phyloP scores from a whole-genome alignment of 2,329 filamentous ascomycete genomes.

The Cryphonectria parasitica region DNA sequence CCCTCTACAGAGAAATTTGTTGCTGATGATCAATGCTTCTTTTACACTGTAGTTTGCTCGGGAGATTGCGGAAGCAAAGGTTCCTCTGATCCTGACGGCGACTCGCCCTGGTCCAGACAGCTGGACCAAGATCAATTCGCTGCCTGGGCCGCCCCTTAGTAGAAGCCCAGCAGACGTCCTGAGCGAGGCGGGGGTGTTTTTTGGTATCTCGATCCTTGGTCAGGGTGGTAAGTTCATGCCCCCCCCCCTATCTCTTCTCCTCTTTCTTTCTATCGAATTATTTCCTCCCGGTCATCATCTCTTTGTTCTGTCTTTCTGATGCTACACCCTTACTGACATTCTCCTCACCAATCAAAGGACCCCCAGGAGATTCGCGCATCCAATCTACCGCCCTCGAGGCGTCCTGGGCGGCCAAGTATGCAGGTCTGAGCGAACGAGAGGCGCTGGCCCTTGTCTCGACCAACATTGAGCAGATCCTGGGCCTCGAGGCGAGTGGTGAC shows the following conservation, averaged over 20 bases:
- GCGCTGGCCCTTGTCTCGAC: conserved; percentile 43
- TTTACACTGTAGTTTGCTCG: conserved; percentile 40
- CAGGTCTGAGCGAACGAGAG: conserved; percentile 39
- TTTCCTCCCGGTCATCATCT: neutral
- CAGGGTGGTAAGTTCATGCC: conserved; percentile 30
- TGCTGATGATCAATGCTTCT: neutral
- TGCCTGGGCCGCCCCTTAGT: conserved; percentile 48
- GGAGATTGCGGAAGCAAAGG: conserved; percentile 43
- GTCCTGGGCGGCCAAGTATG: conserved; percentile 46
- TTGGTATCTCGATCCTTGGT: conserved; percentile 38
- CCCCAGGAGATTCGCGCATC: conserved; percentile 42
- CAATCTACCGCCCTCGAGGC: conserved; percentile 46
- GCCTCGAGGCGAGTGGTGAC: conserved; percentile 41
- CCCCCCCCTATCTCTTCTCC: neutral
- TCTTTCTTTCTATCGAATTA: neutral
- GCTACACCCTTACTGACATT: neutral
- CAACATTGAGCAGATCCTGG: conserved; percentile 48
- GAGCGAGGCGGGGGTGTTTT: conserved; percentile 45
- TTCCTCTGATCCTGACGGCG: conserved; percentile 49
- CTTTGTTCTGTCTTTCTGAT: neutral
- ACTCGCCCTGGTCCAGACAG: conserved; percentile 39
- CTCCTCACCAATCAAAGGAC: conserved; percentile 28
- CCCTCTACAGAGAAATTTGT: neutral
- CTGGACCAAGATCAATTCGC: conserved; percentile 43
- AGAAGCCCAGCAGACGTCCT: conserved; percentile 44